These are phyloP conservation scores for Fusarium burgessii DNA, from an alignment of 2,329 filamentous ascomycete species.

Conservation along the genomic window DNA sequence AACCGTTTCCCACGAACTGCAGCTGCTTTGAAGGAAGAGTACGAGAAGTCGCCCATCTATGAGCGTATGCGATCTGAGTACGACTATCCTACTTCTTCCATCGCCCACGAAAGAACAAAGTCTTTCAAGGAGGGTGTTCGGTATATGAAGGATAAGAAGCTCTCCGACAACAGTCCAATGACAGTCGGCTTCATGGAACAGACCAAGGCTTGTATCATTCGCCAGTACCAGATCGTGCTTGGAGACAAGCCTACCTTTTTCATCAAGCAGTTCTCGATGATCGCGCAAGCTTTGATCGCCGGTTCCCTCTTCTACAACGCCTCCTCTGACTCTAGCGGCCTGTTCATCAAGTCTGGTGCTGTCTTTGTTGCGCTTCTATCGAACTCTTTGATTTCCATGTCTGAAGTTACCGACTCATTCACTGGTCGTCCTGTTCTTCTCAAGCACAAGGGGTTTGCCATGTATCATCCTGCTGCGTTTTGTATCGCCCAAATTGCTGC, in stretches of 20 bases:
- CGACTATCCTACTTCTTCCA: conserved; percentile 63
- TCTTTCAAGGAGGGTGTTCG: conserved; percentile 66
- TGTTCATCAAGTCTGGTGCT: conserved; percentile 74
- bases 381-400: conserved; percentile 72
- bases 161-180: conserved; percentile 66
- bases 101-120: conserved; percentile 62
- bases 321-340: conserved; percentile 65
- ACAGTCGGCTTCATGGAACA: conserved; percentile 68
- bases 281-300: conserved; percentile 70
- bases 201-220: conserved; percentile 65
- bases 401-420: conserved; percentile 74
- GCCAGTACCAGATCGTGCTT: conserved; percentile 75
- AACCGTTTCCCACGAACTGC: conserved; percentile 60
- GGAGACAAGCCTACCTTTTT: conserved; percentile 73
- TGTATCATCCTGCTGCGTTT: conserved; percentile 69
- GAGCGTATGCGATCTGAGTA: conserved; percentile 66
- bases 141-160: conserved; percentile 65
- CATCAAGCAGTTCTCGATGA: conserved; percentile 70
- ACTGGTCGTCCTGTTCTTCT: conserved; percentile 68
- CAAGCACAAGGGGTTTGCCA: conserved; percentile 69
- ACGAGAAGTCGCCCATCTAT: conserved; percentile 65
- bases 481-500: conserved; percentile 68
- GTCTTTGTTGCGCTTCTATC: conserved; percentile 74
- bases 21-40: conserved; percentile 59
- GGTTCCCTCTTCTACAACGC: conserved; percentile 77